phyloP scores from a whole-genome alignment of 1,284 basidiomycete species.

The Naganishia sp. region DNA sequence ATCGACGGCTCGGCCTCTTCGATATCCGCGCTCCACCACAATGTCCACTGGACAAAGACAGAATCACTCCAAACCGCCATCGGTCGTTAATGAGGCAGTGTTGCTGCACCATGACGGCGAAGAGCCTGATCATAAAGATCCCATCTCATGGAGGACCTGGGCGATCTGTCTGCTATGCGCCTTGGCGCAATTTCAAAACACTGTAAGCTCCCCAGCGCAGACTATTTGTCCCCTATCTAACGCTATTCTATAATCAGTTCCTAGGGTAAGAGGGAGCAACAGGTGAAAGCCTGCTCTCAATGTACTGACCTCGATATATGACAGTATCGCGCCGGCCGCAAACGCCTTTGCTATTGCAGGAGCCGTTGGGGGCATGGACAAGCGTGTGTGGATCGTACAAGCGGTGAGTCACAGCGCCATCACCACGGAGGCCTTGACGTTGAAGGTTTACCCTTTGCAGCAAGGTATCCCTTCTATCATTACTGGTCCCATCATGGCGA shows the following conservation, averaged over 20 bases:
- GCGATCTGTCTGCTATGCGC: slow-evolving; percentile 15
- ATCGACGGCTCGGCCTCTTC: not conserved
- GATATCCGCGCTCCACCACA: not conserved
- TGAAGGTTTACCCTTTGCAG: not conserved
- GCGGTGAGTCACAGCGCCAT: not conserved
- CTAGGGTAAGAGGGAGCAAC: slow-evolving; percentile 1
- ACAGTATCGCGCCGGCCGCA: slow-evolving; percentile 21
- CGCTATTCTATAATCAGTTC: not conserved
- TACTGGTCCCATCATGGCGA: slow-evolving; percentile 25
- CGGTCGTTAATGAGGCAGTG: slow-evolving; percentile 13
- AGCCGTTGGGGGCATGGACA: slow-evolving; percentile 15
- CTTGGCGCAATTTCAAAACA: slow-evolving; percentile 17
- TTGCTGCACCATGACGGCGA: slow-evolving; percentile 6
- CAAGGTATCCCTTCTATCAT: slow-evolving; percentile 26
- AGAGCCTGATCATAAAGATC: slow-evolving; percentile 7
- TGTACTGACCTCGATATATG: not conserved
- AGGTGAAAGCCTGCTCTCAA: not conserved
- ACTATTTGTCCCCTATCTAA: not conserved
- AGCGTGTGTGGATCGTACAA: slow-evolving; percentile 26
- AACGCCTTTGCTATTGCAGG: slow-evolving; percentile 23
- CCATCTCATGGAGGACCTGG: slow-evolving; percentile 10
- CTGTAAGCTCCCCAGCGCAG: not conserved
- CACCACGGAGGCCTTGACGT: not conserved
- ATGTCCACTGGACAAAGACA: slow-evolving; percentile 4
- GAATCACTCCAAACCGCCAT: not conserved